Base-by-base conservation (phyloP, 495 filamentous ascomycete species). In the Filosporella fistucella region DNA sequence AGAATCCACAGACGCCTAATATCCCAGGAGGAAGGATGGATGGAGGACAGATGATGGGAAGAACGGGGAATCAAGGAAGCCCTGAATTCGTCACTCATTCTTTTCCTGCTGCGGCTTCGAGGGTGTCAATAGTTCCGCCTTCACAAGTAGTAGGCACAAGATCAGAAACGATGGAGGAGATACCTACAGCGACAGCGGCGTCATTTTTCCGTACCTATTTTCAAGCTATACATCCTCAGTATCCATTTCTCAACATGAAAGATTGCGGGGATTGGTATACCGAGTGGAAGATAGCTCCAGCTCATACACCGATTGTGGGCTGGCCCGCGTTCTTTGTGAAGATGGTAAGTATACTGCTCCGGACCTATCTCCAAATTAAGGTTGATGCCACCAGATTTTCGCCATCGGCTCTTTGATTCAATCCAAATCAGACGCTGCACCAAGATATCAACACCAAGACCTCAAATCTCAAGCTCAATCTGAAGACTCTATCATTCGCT, bases 141-240 rank as follows among this genome's bases (percentile, higher is more conserved):
- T 24, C 4, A 13, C 39, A 24, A 25, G 26, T 8, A 21, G 13
- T 25, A 11, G 4, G 11, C 14, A 22, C 18, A 6, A 42, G 24
- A 42, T 26, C 39, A 25, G 39, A 42, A 13, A 23, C 20, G 16
- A 23, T 26, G 24, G 39, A 42, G 7, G 39, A 42, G 13, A 42
- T 42, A n/a, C 39, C 39, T 14, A 36, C 33, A 7, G 33, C 33
- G 5, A 36, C 33, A 36, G 33, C 33, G 8, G 44, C 44, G 4
- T 47, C 44, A 14, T 47, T 36, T 24, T 47, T 47, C 26, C 29
- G 44, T 24, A 47, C 44, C 8, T 47, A 47, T 36, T 47, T 47
- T 26, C 29, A 47, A 3, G 16, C 26, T 2, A 37, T 47, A 1
- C 44, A 47, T 47, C 29, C 44, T 36, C 44, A 47, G 17, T 47